A percentile compares a stretch with the other conserved stretches of the same genome.
These are phyloP conservation scores for Alternaria triticimaculans DNA, from an alignment of 2,329 filamentous ascomycete genomes.

Conservation along the genomic window DNA sequence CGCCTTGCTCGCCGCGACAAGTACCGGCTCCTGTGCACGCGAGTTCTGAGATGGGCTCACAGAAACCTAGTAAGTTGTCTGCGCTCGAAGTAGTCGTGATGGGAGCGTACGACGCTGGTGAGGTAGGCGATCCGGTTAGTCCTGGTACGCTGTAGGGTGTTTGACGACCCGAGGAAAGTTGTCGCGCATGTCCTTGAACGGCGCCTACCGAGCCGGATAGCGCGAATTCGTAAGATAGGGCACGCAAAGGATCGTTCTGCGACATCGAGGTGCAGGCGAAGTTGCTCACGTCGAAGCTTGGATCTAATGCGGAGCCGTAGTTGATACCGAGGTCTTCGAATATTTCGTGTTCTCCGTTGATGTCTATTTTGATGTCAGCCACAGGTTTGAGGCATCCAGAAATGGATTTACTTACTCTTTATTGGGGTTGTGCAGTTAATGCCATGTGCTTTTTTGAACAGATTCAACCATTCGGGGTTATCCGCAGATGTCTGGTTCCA, in stretches of 20 bases:
- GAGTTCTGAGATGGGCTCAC: constrained; percentile 30
- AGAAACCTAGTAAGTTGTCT: constrained; percentile 12
- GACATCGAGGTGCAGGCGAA: constrained; percentile 23
- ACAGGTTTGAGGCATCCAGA: not conserved
- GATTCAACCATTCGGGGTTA: constrained; percentile 54
- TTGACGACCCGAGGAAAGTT: constrained; percentile 20
- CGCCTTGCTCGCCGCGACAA: constrained; percentile 34
- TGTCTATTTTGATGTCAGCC: constrained; percentile 5
- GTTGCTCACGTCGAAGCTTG: constrained; percentile 39
- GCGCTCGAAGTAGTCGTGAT: constrained; percentile 14
- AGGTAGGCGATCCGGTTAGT: constrained; percentile 25
- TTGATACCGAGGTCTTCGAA: constrained; percentile 45
- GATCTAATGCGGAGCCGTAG: constrained; percentile 28
- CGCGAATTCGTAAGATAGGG: constrained; percentile 32
- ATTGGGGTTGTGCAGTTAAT: constrained; percentile 29
- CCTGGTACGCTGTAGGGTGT: constrained; percentile 22
- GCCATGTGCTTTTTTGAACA: constrained; percentile 59
- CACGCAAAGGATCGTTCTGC: constrained; percentile 18
- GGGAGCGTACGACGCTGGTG: constrained; percentile 17
- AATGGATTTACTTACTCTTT: constrained; percentile 5
- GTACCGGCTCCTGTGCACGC: constrained; percentile 18
- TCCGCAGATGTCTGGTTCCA: constrained; percentile 55
- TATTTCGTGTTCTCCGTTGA: constrained; percentile 31
- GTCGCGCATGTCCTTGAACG: constrained; percentile 19
- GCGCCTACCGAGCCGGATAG: constrained; percentile 31